A percentile compares a stretch with the other conserved stretches of the same genome.
phyloP scores from a whole-genome alignment of 2,329 filamentous ascomycete genomes.

The Fusarium sp. region DNA sequence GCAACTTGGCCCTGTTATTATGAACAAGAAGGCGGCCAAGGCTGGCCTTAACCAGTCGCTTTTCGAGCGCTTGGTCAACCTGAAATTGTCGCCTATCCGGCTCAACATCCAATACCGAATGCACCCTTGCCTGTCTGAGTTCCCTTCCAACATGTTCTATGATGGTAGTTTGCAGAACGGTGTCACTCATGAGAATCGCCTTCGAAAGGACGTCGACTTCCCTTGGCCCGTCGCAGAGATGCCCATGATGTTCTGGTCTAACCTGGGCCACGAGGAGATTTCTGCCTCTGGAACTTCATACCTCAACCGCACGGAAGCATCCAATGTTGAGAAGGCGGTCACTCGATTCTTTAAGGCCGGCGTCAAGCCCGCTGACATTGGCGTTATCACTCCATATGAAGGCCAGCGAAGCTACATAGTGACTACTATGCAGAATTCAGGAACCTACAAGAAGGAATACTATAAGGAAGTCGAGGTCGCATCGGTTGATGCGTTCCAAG shows the following conservation, averaged over 20 bases:
- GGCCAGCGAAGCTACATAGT: conserved; percentile 98
- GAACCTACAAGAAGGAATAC: conserved; percentile 96
- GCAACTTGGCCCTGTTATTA: conserved; percentile 96
- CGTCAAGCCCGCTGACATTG: conserved; percentile 91
- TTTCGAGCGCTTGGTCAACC: conserved; percentile 93
- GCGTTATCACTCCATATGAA: conserved; percentile 98
- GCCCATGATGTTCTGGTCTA: conserved; percentile 99
- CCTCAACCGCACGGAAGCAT: conserved; percentile 95
- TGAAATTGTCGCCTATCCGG: conserved; percentile 90
- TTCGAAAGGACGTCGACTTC: conserved; percentile 95
- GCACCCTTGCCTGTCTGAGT: conserved; percentile 97
- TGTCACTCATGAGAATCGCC: conserved; percentile 86
- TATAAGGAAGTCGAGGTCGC: conserved; percentile 99
- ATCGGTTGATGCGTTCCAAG: conserved; percentile 98
- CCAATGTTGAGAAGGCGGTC: conserved; percentile 98
- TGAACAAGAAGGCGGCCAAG: conserved; percentile 99
- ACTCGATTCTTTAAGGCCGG: conserved; percentile 99
- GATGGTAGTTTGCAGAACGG: conserved; percentile 97
- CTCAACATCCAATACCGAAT: conserved; percentile 98
- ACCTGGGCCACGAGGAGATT: conserved; percentile 96
- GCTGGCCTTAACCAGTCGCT: conserved; percentile 98
- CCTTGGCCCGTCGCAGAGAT: conserved; percentile 94
- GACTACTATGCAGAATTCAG: conserved; percentile 98
- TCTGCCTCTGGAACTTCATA: conserved; percentile 98
- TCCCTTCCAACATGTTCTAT: conserved; percentile 99